Evolutionary conservation across 768 basidiomycete genomes (phyloP).

Genomic region (Fibroporia radiculosa): DNA sequence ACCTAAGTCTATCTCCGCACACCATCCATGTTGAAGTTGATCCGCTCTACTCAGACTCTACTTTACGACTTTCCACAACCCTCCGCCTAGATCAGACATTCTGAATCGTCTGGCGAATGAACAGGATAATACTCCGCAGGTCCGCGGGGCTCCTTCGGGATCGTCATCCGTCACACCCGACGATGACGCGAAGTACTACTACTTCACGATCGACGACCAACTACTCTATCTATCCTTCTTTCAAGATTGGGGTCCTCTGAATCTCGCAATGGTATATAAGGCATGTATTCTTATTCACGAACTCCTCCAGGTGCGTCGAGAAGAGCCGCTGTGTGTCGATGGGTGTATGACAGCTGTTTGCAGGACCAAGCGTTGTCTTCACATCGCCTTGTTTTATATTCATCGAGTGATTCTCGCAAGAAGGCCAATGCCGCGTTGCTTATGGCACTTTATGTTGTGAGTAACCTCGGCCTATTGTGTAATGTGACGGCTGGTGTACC

Average conservation of each 20-base stretch:
- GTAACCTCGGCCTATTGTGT: constrained; percentile 24
- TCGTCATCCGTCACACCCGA: constrained; percentile 60
- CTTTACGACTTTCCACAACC: constrained; percentile 84
- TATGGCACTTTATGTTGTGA: constrained; percentile 86
- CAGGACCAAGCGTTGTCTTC: constrained; percentile 69
- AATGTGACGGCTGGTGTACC: background rate
- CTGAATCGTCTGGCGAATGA: constrained; percentile 56
- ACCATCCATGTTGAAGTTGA: constrained; percentile 3
- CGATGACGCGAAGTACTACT: constrained; percentile 73
- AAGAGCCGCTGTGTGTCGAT: constrained; percentile 3
- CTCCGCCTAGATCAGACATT: constrained; percentile 54
- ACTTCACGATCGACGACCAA: constrained; percentile 90
- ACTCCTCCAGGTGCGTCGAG: constrained; percentile 58
- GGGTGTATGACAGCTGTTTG: background rate
- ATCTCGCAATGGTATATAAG: constrained; percentile 89
- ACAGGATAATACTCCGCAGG: constrained; percentile 45
- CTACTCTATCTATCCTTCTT: constrained; percentile 90
- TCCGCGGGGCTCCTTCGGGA: constrained; percentile 52
- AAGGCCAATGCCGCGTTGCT: constrained; percentile 95
- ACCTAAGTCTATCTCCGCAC: constrained; percentile 2
- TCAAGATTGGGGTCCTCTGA: constrained; percentile 90
- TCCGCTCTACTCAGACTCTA: constrained; percentile 43
- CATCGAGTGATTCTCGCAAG: constrained; percentile 73
- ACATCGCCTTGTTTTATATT: constrained; percentile 82
- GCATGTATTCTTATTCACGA: constrained; percentile 89